A percentile compares a stretch with the other conserved stretches of the same genome.
Evolutionary conservation across 1,284 basidiomycete species (phyloP).

Genomic region (Cryptococcus hybrid): DNA sequence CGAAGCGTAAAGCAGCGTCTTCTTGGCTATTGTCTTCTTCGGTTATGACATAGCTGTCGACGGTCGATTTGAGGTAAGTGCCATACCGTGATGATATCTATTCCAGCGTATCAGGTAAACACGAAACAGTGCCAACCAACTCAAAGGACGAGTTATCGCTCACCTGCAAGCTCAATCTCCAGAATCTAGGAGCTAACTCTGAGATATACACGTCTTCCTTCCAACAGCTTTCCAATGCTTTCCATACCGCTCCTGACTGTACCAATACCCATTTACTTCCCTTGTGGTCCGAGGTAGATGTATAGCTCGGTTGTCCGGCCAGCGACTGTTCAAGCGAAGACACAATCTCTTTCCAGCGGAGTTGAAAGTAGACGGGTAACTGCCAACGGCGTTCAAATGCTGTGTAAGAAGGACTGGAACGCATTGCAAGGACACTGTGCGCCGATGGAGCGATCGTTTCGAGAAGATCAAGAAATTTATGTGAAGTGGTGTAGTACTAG

Average conservation of each 20-base stretch:
- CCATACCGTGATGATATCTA: constrained; percentile 75
- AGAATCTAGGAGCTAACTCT: constrained; percentile 76
- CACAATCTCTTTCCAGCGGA: constrained; percentile 95
- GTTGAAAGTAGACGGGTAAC: constrained; percentile 92
- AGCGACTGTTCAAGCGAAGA: constrained; percentile 68
- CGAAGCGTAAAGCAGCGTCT: constrained; percentile 30
- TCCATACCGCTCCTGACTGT: constrained; percentile 69
- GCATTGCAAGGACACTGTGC: constrained; percentile 66
- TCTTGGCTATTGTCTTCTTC: constrained; percentile 32
- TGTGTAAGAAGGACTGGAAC: constrained; percentile 65
- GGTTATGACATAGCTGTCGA: constrained; percentile 19
- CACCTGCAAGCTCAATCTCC: constrained; percentile 84
- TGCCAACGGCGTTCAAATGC: constrained; percentile 89
- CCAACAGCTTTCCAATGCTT: constrained; percentile 76
- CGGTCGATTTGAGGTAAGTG: constrained; percentile 62
- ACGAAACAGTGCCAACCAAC: neutral
- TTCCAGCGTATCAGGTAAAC: neutral
- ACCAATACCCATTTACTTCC: constrained; percentile 42
- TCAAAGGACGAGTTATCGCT: constrained; percentile 10
- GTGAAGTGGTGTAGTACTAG: constrained; percentile 78
- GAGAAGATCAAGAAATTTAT: constrained; percentile 78
- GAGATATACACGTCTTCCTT: constrained; percentile 77
- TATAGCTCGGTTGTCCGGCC: neutral
- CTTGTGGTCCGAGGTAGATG: neutral
- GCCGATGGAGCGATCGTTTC: constrained; percentile 77